A percentile compares a stretch with the other conserved stretches of the same genome.
phyloP scores from a whole-genome alignment of 2,329 filamentous ascomycete species.

The Exophiala oligosperma region DNA sequence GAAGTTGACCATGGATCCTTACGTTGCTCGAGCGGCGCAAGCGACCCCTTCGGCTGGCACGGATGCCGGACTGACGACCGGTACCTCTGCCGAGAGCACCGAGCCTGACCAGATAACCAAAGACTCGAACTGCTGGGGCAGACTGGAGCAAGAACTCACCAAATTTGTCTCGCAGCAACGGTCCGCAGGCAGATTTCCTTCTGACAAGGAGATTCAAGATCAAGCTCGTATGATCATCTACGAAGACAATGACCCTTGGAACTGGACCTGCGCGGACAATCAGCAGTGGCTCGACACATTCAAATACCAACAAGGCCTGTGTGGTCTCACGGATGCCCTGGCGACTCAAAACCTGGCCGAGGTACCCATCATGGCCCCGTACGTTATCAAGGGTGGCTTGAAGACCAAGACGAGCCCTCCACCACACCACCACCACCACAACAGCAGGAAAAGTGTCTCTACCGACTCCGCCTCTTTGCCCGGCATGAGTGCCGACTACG shows the following conservation, averaged over 20 bases:
- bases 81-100: slow-evolving; percentile 18
- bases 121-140: slow-evolving; percentile 41
- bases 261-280: slow-evolving; percentile 48
- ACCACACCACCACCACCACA: background rate
- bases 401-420: slow-evolving; percentile 35
- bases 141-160: slow-evolving; percentile 42
- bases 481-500: slow-evolving; percentile 8
- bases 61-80: slow-evolving; percentile 23
- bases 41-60: slow-evolving; percentile 18
- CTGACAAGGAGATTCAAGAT: slow-evolving; percentile 34
- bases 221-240: slow-evolving; percentile 35
- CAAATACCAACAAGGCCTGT: slow-evolving; percentile 45
- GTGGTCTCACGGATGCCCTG: slow-evolving; percentile 22
- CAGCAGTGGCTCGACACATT: slow-evolving; percentile 46
- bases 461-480: slow-evolving; percentile 10
- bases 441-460: slow-evolving; percentile 8
- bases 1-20: slow-evolving; percentile 32
- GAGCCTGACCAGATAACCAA: slow-evolving; percentile 29
- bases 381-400: slow-evolving; percentile 40
- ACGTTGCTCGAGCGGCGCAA: slow-evolving; percentile 21
- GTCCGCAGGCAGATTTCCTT: slow-evolving; percentile 37
- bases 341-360: slow-evolving; percentile 29
- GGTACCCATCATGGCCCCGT: slow-evolving; percentile 45
- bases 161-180: slow-evolving; percentile 39
- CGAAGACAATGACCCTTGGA: slow-evolving; percentile 35